Evolutionary conservation across 768 basidiomycete species (phyloP).

Genomic region (Naganishia vaughanmartiniae): DNA sequence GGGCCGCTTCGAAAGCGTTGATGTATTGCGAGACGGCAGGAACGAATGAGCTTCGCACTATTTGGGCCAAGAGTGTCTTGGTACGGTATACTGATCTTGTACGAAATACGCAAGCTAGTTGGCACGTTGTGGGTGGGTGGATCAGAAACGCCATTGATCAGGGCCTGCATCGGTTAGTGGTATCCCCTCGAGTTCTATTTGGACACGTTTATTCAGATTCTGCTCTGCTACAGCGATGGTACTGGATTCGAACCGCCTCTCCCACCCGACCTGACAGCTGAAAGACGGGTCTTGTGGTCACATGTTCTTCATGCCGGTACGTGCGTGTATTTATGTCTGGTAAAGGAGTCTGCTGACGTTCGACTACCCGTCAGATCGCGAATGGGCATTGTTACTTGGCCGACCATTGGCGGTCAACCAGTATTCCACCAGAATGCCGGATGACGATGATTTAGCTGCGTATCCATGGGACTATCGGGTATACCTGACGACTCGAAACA

Average conservation of each 20-base stretch:
- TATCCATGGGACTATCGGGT: constrained; percentile 30
- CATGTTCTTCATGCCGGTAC: constrained; percentile 30
- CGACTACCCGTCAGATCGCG: constrained; percentile 7
- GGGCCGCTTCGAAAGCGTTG: constrained; percentile 28
- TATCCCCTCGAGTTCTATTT: background rate
- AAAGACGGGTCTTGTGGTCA: constrained; percentile 28
- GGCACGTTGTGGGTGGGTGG: constrained; percentile 26
- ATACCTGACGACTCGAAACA: constrained; percentile 25
- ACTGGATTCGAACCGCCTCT: constrained; percentile 23
- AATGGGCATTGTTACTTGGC: constrained; percentile 30
- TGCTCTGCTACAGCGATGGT: constrained; percentile 3
- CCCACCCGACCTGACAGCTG: constrained; percentile 22
- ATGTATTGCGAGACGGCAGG: constrained; percentile 28
- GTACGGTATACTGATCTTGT: constrained; percentile 27
- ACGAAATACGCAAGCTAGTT: constrained; percentile 26
- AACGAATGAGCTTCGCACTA: constrained; percentile 22
- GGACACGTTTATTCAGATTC: background rate
- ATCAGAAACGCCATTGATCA: constrained; percentile 28
- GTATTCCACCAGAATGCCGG: constrained; percentile 29
- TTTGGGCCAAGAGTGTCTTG: constrained; percentile 28
- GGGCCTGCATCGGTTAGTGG: constrained; percentile 26
- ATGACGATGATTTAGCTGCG: constrained; percentile 21
- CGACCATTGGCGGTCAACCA: constrained; percentile 25
- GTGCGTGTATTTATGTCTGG: background rate
- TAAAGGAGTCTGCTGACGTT: background rate